A percentile compares a stretch with the other conserved stretches of the same genome.
Conservation (phyloP, 129 eudicot genomes). For the Flaveria robusta region DNA sequence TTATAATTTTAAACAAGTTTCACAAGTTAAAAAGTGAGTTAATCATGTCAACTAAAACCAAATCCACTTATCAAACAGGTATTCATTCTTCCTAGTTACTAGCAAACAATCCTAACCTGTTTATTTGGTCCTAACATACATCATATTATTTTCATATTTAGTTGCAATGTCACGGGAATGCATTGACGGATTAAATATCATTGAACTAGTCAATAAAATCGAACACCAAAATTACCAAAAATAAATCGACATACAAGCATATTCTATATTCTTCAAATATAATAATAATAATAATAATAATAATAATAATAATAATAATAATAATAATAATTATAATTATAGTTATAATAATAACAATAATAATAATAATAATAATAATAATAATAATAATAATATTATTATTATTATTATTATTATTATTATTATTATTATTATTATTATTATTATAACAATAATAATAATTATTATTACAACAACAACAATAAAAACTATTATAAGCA, state of each 20-base stretch:
- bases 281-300: background rate
- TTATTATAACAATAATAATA: background rate
- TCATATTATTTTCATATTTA: background rate
- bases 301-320: background rate
- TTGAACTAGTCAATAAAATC: background rate
- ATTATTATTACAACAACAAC: too few species aligned
- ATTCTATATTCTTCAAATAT: background rate
- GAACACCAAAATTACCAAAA: constrained; percentile 6
- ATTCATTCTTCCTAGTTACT: background rate
- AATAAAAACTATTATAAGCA: too few species aligned
- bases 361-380: too few species aligned
- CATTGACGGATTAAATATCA: background rate
- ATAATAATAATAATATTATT: too few species aligned
- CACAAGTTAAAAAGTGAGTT: background rate
- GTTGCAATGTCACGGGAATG: background rate
- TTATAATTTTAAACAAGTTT: background rate
- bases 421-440: background rate
- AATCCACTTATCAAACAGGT: background rate
- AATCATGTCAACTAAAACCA: background rate
- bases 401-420: background rate
- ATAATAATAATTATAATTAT: background rate
- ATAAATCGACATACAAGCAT: constrained; percentile 2
- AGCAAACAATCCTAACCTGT: constrained; percentile 7
- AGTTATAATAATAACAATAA: background rate
- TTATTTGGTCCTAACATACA: constrained; percentile 2